These are phyloP conservation scores for Akanthomyces dipterigenus DNA, from an alignment of 2,329 filamentous ascomycete genomes.

Conservation along the genomic window DNA sequence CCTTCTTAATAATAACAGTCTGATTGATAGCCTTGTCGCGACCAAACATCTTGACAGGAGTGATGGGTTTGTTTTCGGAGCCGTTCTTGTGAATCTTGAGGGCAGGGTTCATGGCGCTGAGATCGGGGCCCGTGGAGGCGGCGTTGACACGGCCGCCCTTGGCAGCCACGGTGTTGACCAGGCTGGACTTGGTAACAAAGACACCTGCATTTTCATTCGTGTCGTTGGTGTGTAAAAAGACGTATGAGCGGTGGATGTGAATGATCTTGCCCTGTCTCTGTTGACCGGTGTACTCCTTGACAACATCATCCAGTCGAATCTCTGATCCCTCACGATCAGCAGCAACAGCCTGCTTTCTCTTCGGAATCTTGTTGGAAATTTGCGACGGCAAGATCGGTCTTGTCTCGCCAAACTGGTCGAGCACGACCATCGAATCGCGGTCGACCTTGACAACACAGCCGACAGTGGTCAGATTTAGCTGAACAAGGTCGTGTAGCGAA, in stretches of 20 bases:
- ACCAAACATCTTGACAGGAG: conserved; percentile 70
- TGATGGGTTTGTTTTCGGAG: conserved; percentile 39
- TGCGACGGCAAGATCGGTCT: conserved; percentile 83
- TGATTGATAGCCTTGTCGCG: conserved; percentile 83
- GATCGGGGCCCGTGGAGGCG: conserved; percentile 60
- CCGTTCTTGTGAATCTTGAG: conserved; percentile 62
- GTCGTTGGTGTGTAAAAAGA: conserved; percentile 82
- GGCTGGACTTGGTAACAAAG: conserved; percentile 78
- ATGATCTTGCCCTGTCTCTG: conserved; percentile 81
- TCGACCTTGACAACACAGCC: conserved; percentile 94
- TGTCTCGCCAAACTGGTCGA: conserved; percentile 83
- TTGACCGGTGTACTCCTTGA: conserved; percentile 85
- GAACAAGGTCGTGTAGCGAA: conserved; percentile 87
- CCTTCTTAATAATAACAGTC: conserved; percentile 81
- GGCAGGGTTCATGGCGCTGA: conserved; percentile 88
- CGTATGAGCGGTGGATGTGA: conserved; percentile 86
- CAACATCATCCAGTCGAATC: conserved; percentile 83
- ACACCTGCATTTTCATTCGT: conserved; percentile 82
- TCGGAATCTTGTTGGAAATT: conserved; percentile 81
- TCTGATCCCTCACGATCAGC: conserved; percentile 91
- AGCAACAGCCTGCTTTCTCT: conserved; percentile 77
- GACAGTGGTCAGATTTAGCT: conserved; percentile 87
- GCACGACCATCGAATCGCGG: conserved; percentile 78
- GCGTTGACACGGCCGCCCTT: conserved; percentile 76
- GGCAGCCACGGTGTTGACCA: conserved; percentile 85